Evolutionary conservation across 805 yeast species (phyloP).

Genomic region (Candida insectorum): DNA sequence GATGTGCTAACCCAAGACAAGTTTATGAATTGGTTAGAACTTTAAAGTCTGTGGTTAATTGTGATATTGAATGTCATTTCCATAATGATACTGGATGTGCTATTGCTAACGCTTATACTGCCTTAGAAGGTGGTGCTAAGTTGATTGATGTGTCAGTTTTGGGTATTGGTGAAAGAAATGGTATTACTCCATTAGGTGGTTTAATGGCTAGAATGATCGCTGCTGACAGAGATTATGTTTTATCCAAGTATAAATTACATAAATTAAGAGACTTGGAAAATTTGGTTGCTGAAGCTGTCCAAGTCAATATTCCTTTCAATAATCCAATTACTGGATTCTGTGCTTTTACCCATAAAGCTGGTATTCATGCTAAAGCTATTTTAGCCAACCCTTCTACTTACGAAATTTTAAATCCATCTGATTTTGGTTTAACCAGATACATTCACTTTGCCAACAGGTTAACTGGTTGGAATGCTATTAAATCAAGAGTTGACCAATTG

Average conservation of each 20-base stretch:
- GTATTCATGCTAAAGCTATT: conserved; percentile 61
- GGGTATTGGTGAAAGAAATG: conserved; percentile 64
- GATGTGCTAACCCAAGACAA: conserved; percentile 63
- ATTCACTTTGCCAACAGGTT: conserved; percentile 59
- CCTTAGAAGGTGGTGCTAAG: conserved; percentile 61
- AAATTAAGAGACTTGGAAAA: conserved; percentile 57
- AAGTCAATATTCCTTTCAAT: conserved; percentile 58
- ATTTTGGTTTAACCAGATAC: conserved; percentile 59
- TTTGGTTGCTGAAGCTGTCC: conserved; percentile 57
- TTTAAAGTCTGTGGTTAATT: conserved; percentile 51
- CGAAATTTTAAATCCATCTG: conserved; percentile 56
- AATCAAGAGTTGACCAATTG: conserved; percentile 58
- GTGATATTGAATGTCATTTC: conserved; percentile 62
- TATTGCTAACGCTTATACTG: conserved; percentile 60
- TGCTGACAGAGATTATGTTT: conserved; percentile 56
- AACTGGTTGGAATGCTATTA: conserved; percentile 64
- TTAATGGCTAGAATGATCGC: conserved; percentile 64
- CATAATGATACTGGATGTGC: conserved; percentile 66
- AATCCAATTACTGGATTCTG: conserved; percentile 64
- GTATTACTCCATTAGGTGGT: conserved; percentile 60
- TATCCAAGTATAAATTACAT: conserved; percentile 53
- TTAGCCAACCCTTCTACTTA: conserved; percentile 63
- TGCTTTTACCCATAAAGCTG: conserved; percentile 64
- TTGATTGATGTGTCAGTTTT: conserved; percentile 56
- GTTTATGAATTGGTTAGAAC: conserved; percentile 59